These are phyloP conservation scores for Lycium ferocissimum DNA, from an alignment of 257 asterid genomes.

Conservation along the genomic window DNA sequence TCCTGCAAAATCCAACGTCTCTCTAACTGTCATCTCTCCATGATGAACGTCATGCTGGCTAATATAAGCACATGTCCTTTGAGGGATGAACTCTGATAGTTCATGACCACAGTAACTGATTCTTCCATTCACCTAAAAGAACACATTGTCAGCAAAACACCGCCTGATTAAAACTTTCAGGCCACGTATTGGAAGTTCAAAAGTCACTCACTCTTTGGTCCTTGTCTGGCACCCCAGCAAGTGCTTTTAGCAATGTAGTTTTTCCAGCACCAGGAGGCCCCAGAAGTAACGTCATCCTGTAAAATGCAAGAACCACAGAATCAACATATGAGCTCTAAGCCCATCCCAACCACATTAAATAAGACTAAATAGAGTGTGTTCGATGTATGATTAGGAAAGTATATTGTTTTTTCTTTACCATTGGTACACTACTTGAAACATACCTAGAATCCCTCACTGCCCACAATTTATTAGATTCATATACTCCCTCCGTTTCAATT, in stretches of 20 bases:
- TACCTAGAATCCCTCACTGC: neutral
- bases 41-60: slow-evolving; percentile 94
- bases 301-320: slow-evolving; percentile 28
- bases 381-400: too few relatives aligned
- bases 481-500: too few relatives aligned
- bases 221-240: slow-evolving; percentile 74
- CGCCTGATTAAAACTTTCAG: neutral
- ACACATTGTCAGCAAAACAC: neutral
- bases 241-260: slow-evolving; percentile 80
- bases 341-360: neutral
- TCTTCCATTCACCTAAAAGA: slow-evolving; percentile 64
- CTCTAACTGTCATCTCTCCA: slow-evolving; percentile 94
- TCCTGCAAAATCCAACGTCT: slow-evolving; percentile 81
- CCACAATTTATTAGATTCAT: neutral
- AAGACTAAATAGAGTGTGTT: neutral
- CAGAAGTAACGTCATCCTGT: slow-evolving; percentile 93
- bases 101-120: slow-evolving; percentile 91
- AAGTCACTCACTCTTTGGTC: slow-evolving; percentile 52
- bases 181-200: neutral
- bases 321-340: neutral
- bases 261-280: slow-evolving; percentile 98
- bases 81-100: slow-evolving; percentile 78
- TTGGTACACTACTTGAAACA: neutral
- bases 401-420: neutral
- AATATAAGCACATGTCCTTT: slow-evolving; percentile 85